Evolutionary conservation across 2,329 filamentous ascomycete genomes (phyloP).

Genomic region (Colletotrichum echinochloae): DNA sequence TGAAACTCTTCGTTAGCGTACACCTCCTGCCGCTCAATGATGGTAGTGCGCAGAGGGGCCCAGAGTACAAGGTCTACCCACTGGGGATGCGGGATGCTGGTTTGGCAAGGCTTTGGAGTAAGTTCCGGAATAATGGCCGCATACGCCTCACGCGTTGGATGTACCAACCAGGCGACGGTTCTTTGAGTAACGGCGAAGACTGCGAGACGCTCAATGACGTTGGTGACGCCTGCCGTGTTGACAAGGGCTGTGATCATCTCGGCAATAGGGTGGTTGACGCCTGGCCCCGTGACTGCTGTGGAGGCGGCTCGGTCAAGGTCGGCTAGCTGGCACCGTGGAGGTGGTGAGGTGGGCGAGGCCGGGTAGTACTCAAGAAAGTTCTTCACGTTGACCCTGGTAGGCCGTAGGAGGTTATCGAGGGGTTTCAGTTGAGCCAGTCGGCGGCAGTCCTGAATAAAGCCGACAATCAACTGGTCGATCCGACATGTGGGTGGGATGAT

Average conservation of each 20-base stretch:
- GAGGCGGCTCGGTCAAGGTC: conserved; percentile 41
- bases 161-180: conserved; percentile 47
- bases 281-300: not conserved
- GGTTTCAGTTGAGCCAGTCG: conserved; percentile 47
- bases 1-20: conserved; percentile 55
- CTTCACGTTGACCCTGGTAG: conserved; percentile 50
- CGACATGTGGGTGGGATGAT: conserved; percentile 48
- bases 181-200: conserved; percentile 49
- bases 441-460: conserved; percentile 52
- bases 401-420: conserved; percentile 48
- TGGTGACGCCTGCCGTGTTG: conserved; percentile 46
- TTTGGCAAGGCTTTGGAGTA: conserved; percentile 46
- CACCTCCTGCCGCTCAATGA: conserved; percentile 50
- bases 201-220: conserved; percentile 49
- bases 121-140: conserved; percentile 43
- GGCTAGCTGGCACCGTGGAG: conserved; percentile 36
- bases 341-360: conserved; percentile 27
- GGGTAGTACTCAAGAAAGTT: conserved; percentile 49
- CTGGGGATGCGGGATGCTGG: conserved; percentile 46
- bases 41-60: conserved; percentile 50
- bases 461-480: conserved; percentile 51
- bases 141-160: conserved; percentile 49
- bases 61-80: conserved; percentile 52
- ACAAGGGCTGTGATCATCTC: conserved; percentile 48
- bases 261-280: conserved; percentile 46